These are phyloP conservation scores for Suhomyces anneliseae DNA, from an alignment of 1,139 yeast genomes.

Conservation along the genomic window DNA sequence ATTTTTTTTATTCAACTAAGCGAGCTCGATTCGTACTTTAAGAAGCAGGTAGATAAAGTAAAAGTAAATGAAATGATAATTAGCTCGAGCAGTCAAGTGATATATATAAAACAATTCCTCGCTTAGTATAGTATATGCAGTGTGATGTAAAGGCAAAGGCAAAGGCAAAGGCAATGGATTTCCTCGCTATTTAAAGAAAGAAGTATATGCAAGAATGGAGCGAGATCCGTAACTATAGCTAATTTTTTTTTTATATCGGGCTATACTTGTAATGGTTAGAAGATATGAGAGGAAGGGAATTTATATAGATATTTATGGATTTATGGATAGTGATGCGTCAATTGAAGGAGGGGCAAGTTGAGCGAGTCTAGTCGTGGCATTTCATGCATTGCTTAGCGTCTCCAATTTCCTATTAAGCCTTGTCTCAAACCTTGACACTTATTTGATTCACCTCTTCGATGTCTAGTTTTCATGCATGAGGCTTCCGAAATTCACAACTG, in stretches of 20 bases:
- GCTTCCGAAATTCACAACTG: conserved; percentile 5
- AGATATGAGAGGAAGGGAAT: neutral
- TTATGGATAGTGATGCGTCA: neutral
- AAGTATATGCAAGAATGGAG: neutral
- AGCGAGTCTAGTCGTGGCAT: neutral
- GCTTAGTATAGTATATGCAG: no score
- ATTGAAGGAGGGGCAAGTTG: neutral
- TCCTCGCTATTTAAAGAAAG: no score
- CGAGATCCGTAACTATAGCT: no score
- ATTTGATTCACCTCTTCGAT: conserved; percentile 1
- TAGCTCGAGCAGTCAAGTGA: no score
- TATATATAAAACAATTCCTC: no score
- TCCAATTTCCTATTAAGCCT: neutral
- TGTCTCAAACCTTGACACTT: conserved; percentile 4
- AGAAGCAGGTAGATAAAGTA: neutral
- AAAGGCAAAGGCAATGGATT: no score
- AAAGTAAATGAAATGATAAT: no score
- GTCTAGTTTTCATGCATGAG: conserved; percentile 5
- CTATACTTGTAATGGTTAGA: neutral
- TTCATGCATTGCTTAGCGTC: neutral
- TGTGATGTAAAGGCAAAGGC: no score
- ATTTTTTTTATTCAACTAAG: neutral
- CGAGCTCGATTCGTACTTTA: neutral
- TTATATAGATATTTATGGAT: neutral
- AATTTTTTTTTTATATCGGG: no score